Evolutionary conservation across 192 early-diverging fungal genomes (phyloP).

Genomic region (Globomyces pollinis-pini): DNA sequence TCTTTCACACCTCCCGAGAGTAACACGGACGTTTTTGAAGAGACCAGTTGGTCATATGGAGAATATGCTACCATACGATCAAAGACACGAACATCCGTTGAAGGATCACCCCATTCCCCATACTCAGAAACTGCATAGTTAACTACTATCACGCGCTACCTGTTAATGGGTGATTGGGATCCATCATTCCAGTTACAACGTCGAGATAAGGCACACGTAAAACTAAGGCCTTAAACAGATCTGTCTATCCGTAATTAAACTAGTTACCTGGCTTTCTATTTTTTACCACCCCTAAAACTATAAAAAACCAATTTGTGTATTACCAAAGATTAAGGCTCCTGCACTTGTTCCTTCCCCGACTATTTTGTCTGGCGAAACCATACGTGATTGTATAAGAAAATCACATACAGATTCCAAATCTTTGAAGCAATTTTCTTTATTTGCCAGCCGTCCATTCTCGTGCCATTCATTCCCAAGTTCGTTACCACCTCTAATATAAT

Average conservation of each 20-base stretch:
- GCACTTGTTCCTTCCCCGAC: constrained; percentile 21
- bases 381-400: constrained; percentile 36
- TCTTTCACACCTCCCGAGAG: constrained; percentile 56
- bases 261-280: constrained; percentile 14
- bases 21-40: neutral
- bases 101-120: neutral
- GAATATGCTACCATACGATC: neutral
- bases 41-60: neutral
- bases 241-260: neutral
- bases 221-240: constrained; percentile 21
- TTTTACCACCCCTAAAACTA: constrained; percentile 4
- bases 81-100: neutral
- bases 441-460: constrained; percentile 22
- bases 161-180: neutral
- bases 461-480: constrained; percentile 33
- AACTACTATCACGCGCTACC: too few species aligned
- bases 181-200: neutral
- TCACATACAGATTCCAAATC: constrained; percentile 50
- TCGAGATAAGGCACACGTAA: constrained; percentile 5
- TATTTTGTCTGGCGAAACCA: constrained; percentile 28
- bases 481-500: constrained; percentile 50
- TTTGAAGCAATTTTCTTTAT: constrained; percentile 46
- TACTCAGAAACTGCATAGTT: constrained; percentile 24
- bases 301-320: too few species aligned
- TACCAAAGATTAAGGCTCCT: constrained; percentile 19